Base-by-base conservation (phyloP, 78 protist genomes). In the Dictyostelium intermedium region DNA sequence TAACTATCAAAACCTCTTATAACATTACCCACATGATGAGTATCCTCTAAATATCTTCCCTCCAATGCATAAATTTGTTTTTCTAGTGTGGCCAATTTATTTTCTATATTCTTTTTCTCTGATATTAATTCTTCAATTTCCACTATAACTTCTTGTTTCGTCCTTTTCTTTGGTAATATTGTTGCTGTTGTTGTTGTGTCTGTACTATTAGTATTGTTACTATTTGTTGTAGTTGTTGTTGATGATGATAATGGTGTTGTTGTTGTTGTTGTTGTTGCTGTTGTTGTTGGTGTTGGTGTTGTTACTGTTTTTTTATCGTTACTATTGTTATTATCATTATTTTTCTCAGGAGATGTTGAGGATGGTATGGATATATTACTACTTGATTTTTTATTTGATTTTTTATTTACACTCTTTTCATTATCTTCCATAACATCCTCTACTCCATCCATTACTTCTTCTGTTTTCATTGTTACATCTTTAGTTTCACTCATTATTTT, bases 41-140 rank as follows among this genome's bases (percentile, higher is more conserved):
- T 94, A 41, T 94, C 93, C 56, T 94, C 93, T 3, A 94, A 82
- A 69, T 94, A 94, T 61, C 91, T 37, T 0, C 93, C 96, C 25
- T 94, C 96, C 13, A 94, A 60, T 14, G 96, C 96, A 60, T 94
- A 94, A 1, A 94, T 94, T 66, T 94, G 96, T 83, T 80, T 77
- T n/a, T 94, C 96, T 5, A 94, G 32, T 34, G 91, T 30, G 7
- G 80, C 69, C 11, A 87, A 45, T 39, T 80, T 94, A 27, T n/a
- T 69, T 37, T 94, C 96, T 18, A 85, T 82, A 20, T 23, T 23
- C 34, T 81, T 53, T 61, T 80, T 94, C 10, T 86, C 87, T 34
- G 35, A 43, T 13, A 80, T 23, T 30, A 94, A 41, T 2, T 70
- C 69, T 27, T 86, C 91, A 30, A 94, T 74, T 16, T 94, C 96